A percentile compares a stretch with the other conserved stretches of the same genome.
phyloP scores from a whole-genome alignment of 352 stramenopile genomes.

The Pythium insidiosum region DNA sequence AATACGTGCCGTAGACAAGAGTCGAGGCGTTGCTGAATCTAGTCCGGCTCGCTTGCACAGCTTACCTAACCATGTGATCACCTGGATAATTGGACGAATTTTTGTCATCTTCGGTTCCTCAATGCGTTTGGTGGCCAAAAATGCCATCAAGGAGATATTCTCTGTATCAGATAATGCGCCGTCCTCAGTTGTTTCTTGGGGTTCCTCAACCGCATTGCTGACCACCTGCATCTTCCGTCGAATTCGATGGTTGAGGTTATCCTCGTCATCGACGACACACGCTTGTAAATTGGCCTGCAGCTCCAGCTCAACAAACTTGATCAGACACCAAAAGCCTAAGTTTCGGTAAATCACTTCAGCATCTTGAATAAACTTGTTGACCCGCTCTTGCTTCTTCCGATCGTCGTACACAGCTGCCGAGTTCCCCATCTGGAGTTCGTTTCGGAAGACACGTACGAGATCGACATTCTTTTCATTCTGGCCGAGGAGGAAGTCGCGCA shows the following conservation, averaged over 20 bases:
- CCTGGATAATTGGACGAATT: slow-evolving; percentile 45
- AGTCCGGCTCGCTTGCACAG: slow-evolving; percentile 25
- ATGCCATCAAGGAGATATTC: slow-evolving; percentile 8
- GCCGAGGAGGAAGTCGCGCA: slow-evolving; percentile 63
- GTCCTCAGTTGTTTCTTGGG: no score
- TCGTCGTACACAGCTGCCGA: slow-evolving; percentile 67
- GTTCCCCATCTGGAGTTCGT: slow-evolving; percentile 65
- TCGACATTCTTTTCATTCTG: slow-evolving; percentile 64
- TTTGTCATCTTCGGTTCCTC: slow-evolving; percentile 19
- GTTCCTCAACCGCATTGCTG: no score
- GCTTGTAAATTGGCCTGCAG: slow-evolving; percentile 64
- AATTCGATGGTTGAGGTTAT: slow-evolving; percentile 60
- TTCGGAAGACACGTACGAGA: slow-evolving; percentile 46
- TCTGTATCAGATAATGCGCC: no score
- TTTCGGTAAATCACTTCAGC: slow-evolving; percentile 52
- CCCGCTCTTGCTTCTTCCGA: slow-evolving; percentile 58
- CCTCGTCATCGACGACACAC: slow-evolving; percentile 45
- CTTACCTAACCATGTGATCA: slow-evolving; percentile 35
- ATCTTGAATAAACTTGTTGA: slow-evolving; percentile 65
- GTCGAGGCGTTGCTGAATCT: slow-evolving; percentile 30
- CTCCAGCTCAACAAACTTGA: slow-evolving; percentile 77
- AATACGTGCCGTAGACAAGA: slow-evolving; percentile 48
- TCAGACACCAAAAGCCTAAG: slow-evolving; percentile 68
- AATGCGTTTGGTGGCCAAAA: slow-evolving; percentile 11
- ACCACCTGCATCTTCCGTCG: no score